These are phyloP conservation scores for Sarcodon aspratus DNA, from an alignment of 768 basidiomycete genomes.

Conservation along the genomic window DNA sequence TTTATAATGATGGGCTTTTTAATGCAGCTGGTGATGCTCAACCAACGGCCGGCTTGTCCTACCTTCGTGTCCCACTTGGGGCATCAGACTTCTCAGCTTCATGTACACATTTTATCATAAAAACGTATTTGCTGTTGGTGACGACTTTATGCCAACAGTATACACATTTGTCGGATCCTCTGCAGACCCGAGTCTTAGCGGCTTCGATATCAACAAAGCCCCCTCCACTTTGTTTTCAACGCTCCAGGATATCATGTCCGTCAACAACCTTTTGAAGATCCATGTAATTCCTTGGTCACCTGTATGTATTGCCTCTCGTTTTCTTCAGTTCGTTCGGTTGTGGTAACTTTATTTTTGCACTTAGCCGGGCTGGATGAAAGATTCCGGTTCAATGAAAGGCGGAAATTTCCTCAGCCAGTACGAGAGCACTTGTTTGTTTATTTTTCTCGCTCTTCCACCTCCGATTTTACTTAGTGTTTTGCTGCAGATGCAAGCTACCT, in stretches of 20 bases:
- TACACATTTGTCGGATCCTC: conserved; percentile 59
- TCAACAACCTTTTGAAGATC: conserved; percentile 41
- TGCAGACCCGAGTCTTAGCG: conserved; percentile 45
- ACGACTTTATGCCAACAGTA: conserved; percentile 20
- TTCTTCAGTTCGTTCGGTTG: not conserved
- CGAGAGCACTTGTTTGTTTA: conserved; percentile 32
- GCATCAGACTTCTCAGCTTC: conserved; percentile 62
- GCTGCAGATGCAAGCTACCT: conserved; percentile 58
- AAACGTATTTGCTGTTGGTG: not conserved
- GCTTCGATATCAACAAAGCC: conserved; percentile 44
- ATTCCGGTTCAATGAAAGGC: conserved; percentile 52
- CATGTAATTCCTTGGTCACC: conserved; percentile 69
- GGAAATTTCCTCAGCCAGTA: conserved; percentile 44
- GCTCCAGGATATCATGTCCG: conserved; percentile 47
- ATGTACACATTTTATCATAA: conserved; percentile 12
- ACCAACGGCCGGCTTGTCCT: conserved; percentile 55
- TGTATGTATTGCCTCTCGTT: conserved; percentile 23
- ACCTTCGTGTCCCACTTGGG: conserved; percentile 59
- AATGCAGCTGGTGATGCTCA: conserved; percentile 41
- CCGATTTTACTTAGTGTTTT: not conserved
- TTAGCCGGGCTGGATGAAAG: conserved; percentile 77
- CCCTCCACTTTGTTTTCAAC: conserved; percentile 57
- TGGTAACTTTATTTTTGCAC: not conserved
- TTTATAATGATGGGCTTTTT: not conserved
- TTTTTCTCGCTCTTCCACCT: not conserved